Evolutionary conservation across 495 filamentous ascomycete species (phyloP).

Genomic region (Trichoderma gamsii): DNA sequence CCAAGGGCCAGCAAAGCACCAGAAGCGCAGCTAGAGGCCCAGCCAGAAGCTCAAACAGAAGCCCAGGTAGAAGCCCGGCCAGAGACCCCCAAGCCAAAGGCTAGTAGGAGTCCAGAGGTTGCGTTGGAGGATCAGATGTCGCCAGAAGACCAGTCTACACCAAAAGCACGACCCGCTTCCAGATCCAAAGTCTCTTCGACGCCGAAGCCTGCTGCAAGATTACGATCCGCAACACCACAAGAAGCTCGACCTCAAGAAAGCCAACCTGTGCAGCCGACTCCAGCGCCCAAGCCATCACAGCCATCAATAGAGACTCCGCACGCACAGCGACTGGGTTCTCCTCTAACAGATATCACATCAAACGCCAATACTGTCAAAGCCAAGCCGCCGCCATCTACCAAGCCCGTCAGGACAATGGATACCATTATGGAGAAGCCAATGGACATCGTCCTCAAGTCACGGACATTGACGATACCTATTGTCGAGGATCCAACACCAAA

Average conservation of each 20-base stretch:
- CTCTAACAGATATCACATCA: slow-evolving; percentile 75
- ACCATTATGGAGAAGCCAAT: slow-evolving; percentile 80
- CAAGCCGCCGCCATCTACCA: slow-evolving; percentile 29
- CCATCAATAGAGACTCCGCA: background rate
- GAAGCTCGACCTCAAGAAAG: background rate
- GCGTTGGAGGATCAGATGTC: background rate
- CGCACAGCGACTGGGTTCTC: slow-evolving; percentile 43
- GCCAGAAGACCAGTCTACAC: background rate
- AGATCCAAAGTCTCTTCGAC: background rate
- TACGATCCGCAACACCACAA: background rate
- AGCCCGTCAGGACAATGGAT: slow-evolving; percentile 65
- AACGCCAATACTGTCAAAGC: slow-evolving; percentile 48
- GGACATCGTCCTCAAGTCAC: slow-evolving; percentile 89
- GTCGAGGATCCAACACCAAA: slow-evolving; percentile 70
- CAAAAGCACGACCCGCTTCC: background rate
- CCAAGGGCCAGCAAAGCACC: slow-evolving; percentile 16
- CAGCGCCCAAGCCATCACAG: background rate
- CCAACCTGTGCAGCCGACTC: background rate
- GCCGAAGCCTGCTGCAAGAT: background rate
- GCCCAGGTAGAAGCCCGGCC: too few species aligned
- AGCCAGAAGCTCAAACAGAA: too few species aligned
- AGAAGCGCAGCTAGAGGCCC: background rate
- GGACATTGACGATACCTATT: slow-evolving; percentile 58
- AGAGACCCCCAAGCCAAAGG: background rate
- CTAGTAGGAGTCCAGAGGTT: background rate